phyloP scores from a whole-genome alignment of 352 stramenopile genomes.

The Phytophthora nicotianae region DNA sequence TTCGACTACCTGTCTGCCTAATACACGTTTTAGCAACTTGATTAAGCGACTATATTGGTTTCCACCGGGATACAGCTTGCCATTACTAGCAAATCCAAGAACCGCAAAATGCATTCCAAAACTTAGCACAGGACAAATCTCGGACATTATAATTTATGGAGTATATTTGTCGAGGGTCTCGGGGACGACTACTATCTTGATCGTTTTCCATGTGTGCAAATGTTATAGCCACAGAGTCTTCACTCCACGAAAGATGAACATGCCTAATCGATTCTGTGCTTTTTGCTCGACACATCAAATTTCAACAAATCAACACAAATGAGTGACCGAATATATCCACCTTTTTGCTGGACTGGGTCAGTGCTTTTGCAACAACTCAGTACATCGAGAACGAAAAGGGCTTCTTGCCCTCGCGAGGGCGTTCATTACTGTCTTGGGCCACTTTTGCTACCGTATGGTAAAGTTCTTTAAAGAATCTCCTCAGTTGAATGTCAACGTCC shows the following conservation, averaged over 20 bases:
- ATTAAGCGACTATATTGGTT: constrained; percentile 32
- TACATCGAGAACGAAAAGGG: constrained; percentile 20
- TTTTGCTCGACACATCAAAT: constrained; percentile 20
- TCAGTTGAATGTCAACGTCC: constrained; percentile 2
- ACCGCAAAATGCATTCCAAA: constrained; percentile 28
- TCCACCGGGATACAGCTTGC: constrained; percentile 20
- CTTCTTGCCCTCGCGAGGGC: constrained; percentile 16
- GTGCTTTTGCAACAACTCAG: not conserved
- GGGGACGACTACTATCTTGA: constrained; percentile 18
- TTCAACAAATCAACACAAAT: constrained; percentile 16
- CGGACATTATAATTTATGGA: constrained; percentile 27
- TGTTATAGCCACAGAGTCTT: constrained; percentile 15
- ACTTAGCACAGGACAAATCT: constrained; percentile 31
- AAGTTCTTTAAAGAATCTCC: constrained; percentile 2
- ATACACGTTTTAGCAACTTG: constrained; percentile 16
- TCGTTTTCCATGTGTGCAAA: constrained; percentile 48
- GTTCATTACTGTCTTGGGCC: not conserved
- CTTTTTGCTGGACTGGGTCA: constrained; percentile 1
- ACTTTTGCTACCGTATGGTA: not conserved
- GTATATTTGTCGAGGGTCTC: constrained; percentile 31
- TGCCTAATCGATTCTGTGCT: constrained; percentile 11
- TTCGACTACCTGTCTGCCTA: not conserved
- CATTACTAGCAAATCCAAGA: too few species aligned
- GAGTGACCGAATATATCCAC: constrained; percentile 12
- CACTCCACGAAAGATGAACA: constrained; percentile 13